Conservation (phyloP, 2,329 filamentous ascomycete genomes). For the Trematosphaeria pertusa region DNA sequence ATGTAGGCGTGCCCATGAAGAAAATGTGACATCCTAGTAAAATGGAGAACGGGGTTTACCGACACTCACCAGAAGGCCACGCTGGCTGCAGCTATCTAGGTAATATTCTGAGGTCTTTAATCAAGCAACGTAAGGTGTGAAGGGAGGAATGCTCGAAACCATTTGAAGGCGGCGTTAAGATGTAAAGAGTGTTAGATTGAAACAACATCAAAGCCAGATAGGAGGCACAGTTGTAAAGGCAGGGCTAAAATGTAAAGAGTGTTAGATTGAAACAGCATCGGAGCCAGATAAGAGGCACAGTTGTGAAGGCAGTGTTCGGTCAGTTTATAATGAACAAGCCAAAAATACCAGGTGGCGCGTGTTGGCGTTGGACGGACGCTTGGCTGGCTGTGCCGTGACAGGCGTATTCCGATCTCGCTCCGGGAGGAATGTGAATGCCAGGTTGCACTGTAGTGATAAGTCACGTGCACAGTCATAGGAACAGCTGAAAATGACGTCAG, state of each 20-base stretch:
- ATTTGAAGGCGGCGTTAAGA: neutral
- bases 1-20: constrained; percentile 1
- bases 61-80: constrained; percentile 6
- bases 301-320: constrained; percentile 2
- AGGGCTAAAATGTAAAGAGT: constrained; percentile 1
- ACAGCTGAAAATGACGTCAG: neutral
- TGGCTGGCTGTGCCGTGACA: neutral
- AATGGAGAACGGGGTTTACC: neutral
- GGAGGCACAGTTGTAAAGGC: constrained; percentile 1
- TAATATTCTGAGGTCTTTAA: neutral
- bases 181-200: constrained; percentile 4
- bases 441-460: neutral
- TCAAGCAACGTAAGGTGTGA: constrained; percentile 1
- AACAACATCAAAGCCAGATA: constrained; percentile 2
- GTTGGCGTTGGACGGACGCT: constrained; percentile 1
- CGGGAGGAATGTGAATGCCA: neutral
- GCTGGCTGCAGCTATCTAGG: constrained; percentile 1
- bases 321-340: neutral
- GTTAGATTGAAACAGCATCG: constrained; percentile 6
- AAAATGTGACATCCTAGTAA: neutral
- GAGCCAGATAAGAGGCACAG: constrained; percentile 9
- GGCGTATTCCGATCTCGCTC: neutral
- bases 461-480: neutral
- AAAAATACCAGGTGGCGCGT: constrained; percentile 2
- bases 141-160: neutral